Evolutionary conservation across 164 flowering plant species (phyloP).

Genomic region (Taxillus chinensis): DNA sequence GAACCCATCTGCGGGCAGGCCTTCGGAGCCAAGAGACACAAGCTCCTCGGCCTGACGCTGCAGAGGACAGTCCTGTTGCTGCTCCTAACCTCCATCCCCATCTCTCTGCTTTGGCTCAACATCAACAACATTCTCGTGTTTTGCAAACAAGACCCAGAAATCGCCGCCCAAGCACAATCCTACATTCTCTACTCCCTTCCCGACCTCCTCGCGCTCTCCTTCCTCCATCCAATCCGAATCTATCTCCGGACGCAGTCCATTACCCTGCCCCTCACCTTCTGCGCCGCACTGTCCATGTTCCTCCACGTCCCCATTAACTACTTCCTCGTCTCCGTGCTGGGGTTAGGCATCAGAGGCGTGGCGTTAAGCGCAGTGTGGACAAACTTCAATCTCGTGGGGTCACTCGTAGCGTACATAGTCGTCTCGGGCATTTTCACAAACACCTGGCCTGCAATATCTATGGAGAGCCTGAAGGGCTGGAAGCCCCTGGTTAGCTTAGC

Average conservation of each 20-base stretch:
- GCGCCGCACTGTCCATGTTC: constrained; percentile 44
- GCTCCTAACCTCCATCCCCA: constrained; percentile 38
- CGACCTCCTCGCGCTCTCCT: constrained; percentile 45
- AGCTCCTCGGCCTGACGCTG: constrained; percentile 48
- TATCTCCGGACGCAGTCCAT: constrained; percentile 66
- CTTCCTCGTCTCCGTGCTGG: constrained; percentile 39
- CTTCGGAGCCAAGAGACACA: constrained; percentile 53
- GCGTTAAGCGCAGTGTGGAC: constrained; percentile 54
- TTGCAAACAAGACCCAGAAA: constrained; percentile 45
- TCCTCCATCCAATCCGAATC: constrained; percentile 67
- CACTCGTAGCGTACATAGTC: constrained; percentile 29
- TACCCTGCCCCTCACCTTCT: constrained; percentile 54
- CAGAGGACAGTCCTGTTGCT: constrained; percentile 54
- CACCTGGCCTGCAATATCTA: constrained; percentile 47
- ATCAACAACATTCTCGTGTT: constrained; percentile 41
- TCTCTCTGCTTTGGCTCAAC: constrained; percentile 49
- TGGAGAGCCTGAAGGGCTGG: constrained; percentile 41
- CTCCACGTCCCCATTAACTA: constrained; percentile 68
- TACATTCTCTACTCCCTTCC: constrained; percentile 56
- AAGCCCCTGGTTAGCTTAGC: constrained; percentile 39
- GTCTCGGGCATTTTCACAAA: constrained; percentile 37
- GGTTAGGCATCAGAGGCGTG: constrained; percentile 54
- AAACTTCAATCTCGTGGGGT: constrained; percentile 43
- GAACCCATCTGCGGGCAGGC: constrained; percentile 88
- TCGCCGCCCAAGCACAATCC: constrained; percentile 44